Evolutionary conservation across 169 alveolate genomes (phyloP).

Genomic region (Plasmodium berghei): DNA sequence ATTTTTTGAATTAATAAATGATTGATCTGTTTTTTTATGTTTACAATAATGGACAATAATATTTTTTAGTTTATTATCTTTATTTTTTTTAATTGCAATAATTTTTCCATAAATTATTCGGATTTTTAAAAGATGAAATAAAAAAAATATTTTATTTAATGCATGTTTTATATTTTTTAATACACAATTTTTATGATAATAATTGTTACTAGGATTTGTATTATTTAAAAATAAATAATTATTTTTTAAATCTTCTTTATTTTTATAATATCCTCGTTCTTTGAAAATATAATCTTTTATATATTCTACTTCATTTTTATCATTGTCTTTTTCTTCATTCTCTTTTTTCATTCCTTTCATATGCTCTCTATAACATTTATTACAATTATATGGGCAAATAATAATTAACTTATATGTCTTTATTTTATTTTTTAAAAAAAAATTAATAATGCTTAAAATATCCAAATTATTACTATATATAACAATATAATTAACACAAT

Average conservation of each 20-base stretch:
- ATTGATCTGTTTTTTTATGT: constrained; percentile 25
- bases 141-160: constrained; percentile 30
- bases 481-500: constrained; percentile 55
- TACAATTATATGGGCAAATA: constrained; percentile 51
- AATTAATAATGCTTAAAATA: constrained; percentile 34
- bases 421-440: constrained; percentile 21
- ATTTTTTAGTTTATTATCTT: constrained; percentile 16
- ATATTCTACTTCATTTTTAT: neutral
- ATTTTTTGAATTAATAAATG: constrained; percentile 11
- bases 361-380: constrained; percentile 15
- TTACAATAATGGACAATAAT: constrained; percentile 42
- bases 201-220: neutral
- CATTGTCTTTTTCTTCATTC: neutral
- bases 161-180: constrained; percentile 31
- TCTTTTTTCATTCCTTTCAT: neutral
- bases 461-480: constrained; percentile 50
- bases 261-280: constrained; percentile 30
- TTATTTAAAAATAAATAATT: constrained; percentile 36
- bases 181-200: constrained; percentile 34
- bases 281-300: neutral
- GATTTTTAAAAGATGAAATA: constrained; percentile 49
- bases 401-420: constrained; percentile 37
- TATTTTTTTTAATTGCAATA: constrained; percentile 45
- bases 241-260: constrained; percentile 19
- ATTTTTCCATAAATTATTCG: constrained; percentile 58